These are phyloP conservation scores for Ensete ventricosum DNA, from an alignment of 176 grass and related monocot species.

Conservation along the genomic window DNA sequence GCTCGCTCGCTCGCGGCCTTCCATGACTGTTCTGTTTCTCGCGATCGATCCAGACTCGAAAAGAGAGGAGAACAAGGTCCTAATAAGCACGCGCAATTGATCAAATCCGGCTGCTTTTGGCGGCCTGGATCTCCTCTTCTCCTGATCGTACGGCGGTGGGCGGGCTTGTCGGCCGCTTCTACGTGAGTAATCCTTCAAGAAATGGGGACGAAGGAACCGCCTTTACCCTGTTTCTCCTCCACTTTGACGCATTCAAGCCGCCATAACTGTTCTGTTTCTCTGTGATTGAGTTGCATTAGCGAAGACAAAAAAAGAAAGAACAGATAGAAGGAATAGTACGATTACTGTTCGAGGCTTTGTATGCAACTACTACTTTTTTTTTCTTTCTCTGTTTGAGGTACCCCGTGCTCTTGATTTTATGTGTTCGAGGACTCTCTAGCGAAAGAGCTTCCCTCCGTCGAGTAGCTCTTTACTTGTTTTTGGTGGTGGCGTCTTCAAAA, in stretches of 20 bases:
- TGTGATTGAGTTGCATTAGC: not conserved
- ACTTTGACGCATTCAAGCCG: not conserved
- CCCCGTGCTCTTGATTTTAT: not conserved
- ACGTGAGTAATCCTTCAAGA: not conserved
- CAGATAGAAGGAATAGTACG: not conserved
- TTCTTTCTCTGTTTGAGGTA: not conserved
- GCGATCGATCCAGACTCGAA: not conserved
- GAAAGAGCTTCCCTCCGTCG: not conserved
- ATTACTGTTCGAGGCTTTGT: not conserved
- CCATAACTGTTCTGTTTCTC: not conserved
- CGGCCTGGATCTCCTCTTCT: not conserved
- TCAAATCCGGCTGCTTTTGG: not conserved
- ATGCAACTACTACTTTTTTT: not conserved
- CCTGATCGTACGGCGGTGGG: not conserved
- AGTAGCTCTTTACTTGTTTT: not conserved
- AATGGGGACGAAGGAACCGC: not conserved
- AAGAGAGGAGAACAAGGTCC: not conserved
- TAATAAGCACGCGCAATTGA: not conserved
- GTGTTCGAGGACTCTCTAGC: not conserved
- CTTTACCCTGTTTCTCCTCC: not conserved
- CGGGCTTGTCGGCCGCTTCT: not conserved
- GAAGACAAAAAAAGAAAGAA: not conserved
- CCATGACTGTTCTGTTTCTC: not conserved
- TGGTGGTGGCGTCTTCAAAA: not conserved
- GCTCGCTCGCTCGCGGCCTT: not conserved